Base-by-base conservation (phyloP, 495 filamentous ascomycete genomes). In the Sordaria brevicollis region DNA sequence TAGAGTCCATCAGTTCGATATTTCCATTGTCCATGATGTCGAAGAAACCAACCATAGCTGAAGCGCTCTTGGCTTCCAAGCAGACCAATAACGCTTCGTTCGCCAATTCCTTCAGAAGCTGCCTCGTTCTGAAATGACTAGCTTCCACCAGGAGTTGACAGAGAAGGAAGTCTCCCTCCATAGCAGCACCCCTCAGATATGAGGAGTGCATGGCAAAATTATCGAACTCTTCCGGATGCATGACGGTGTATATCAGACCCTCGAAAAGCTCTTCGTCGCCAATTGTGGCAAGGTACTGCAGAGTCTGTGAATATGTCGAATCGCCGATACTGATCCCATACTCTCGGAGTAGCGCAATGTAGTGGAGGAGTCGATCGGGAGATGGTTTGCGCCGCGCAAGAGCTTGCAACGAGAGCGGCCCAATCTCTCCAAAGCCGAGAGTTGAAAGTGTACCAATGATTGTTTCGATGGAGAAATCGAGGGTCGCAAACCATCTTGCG, bases 181-280 rank as follows among this genome's bases (percentile, higher is more conserved):
- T 66, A 3, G 71, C 65, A 4, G 76, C 74, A 5, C 74, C 72
- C 7, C 70, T 57, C 17, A 80, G 29, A 25, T 80, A 71, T 2
- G 29, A 65, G 10, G 89, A 85, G 74, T 92, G 91, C 3, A 88
- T 72, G 1, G 80, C 43, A 1, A 65, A 65, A 76, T 96, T 88
- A 68, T 92, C 91, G 31, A 91, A 86, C 5, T 86, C 82, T 70
- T 93, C 91, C 0, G 91, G 91, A 77, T 95, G 91, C 57, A 92
- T 87, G 73, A 94, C 92, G 66, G 86, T 89, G 29, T 83, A 73
- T 2, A 94, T 74, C 3, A 96, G 74, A 69, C 86, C 82, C 13
- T 83, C 77, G 11, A 94, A 81, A 65, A 90, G 77, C 5, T 86
- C 83, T 1, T 81, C 79, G 15, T 89, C 85, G 6, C 85, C 81